These are phyloP conservation scores for Dactylellina drechsleri DNA, from an alignment of 2,329 filamentous ascomycete genomes.

Conservation along the genomic window DNA sequence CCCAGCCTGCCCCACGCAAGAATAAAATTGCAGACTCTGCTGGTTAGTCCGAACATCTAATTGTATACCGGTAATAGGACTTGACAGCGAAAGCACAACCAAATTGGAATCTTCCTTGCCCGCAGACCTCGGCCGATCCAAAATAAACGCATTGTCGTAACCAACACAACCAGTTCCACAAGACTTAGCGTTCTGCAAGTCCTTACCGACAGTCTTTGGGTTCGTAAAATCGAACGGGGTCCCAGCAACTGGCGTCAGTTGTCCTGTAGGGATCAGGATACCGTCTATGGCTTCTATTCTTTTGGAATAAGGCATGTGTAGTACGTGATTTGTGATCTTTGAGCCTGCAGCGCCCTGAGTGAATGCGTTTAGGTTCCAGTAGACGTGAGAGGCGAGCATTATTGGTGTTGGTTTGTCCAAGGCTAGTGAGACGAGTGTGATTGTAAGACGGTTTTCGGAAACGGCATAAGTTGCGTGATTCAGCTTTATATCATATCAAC, in stretches of 20 bases:
- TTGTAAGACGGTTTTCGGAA: conserved; percentile 27
- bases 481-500: conserved; percentile 13
- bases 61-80: conserved; percentile 81
- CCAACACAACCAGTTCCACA: conserved; percentile 81
- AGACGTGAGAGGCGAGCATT: conserved; percentile 79
- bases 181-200: conserved; percentile 72
- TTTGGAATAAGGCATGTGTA: conserved; percentile 77
- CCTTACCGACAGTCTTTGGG: conserved; percentile 80
- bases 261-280: conserved; percentile 79
- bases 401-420: conserved; percentile 65
- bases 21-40: conserved; percentile 87
- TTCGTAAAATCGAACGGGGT: conserved; percentile 80
- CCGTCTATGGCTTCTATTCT: conserved; percentile 75
- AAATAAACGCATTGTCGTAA: conserved; percentile 73
- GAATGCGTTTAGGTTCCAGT: conserved; percentile 86
- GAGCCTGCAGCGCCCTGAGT: conserved; percentile 71
- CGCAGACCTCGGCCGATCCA: conserved; percentile 61
- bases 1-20: conserved; percentile 66
- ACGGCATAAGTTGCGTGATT: conserved; percentile 34
- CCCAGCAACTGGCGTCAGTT: conserved; percentile 75
- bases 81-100: conserved; percentile 68
- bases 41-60: conserved; percentile 85
- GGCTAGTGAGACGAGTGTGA: conserved; percentile 34
- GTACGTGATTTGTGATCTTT: conserved; percentile 73
- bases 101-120: conserved; percentile 59